Conservation (phyloP, 192 early-diverging fungal genomes). For the Chytriomyces confervae region DNA sequence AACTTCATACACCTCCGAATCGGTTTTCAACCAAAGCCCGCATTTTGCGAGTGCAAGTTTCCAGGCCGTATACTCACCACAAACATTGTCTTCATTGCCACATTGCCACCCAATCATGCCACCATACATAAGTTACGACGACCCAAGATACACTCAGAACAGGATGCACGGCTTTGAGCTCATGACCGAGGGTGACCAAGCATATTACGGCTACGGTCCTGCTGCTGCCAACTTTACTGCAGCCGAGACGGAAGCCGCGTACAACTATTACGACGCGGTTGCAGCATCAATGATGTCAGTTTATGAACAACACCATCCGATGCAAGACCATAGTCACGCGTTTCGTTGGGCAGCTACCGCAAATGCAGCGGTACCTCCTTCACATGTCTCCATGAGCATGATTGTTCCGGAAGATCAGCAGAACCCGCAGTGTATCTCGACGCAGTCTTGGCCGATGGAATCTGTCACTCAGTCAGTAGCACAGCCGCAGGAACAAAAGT, state of each 20-base stretch:
- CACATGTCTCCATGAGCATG: conserved; percentile 19
- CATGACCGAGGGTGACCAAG: conserved; percentile 22
- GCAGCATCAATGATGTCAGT: background rate
- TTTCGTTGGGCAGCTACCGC: conserved; percentile 20
- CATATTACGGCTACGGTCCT: conserved; percentile 12
- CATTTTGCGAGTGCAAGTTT: too few relatives aligned
- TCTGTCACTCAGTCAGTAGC: background rate
- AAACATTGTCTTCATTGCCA: too few relatives aligned
- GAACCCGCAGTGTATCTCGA: background rate
- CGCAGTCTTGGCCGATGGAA: background rate
- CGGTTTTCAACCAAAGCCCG: background rate
- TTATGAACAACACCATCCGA: conserved; percentile 10
- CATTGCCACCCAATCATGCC: too few relatives aligned
- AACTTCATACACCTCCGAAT: conserved; percentile 4
- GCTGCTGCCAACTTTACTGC: background rate
- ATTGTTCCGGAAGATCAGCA: conserved; percentile 15
- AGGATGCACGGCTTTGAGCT: conserved; percentile 17
- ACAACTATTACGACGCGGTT: background rate
- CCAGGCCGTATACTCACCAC: too few relatives aligned
- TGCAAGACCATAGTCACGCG: conserved; percentile 1
- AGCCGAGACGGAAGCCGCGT: too few relatives aligned
- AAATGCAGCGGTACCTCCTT: background rate
- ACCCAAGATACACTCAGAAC: background rate
- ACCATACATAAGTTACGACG: conserved; percentile 11
- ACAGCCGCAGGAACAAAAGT: background rate